Evolutionary conservation across 305 asterid species (phyloP).

Genomic region (Solanum hybrid): DNA sequence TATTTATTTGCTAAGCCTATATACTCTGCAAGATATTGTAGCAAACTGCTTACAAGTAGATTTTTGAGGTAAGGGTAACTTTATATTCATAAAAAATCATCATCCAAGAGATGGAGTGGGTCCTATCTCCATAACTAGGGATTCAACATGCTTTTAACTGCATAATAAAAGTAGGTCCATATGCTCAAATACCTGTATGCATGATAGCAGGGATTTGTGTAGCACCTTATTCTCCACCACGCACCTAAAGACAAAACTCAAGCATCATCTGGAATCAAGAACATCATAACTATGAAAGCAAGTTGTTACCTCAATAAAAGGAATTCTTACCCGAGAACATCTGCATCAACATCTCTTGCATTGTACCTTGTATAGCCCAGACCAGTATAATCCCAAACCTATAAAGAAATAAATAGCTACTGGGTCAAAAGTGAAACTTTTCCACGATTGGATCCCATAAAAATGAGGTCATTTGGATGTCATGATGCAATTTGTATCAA

Average conservation of each 20-base stretch:
- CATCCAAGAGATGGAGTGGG: neutral
- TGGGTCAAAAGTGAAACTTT: neutral
- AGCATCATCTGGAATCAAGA: slow-evolving; percentile 23
- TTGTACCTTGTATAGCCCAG: slow-evolving; percentile 86
- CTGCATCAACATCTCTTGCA: slow-evolving; percentile 71
- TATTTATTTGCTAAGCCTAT: neutral
- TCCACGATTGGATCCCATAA: neutral
- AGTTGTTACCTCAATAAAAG: neutral
- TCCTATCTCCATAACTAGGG: neutral
- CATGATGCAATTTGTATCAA: neutral
- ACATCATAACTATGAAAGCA: slow-evolving; percentile 9
- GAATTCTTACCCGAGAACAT: slow-evolving; percentile 70
- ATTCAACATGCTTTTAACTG: neutral
- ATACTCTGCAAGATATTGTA: neutral
- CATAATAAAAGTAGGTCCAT: neutral
- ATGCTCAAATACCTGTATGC: slow-evolving; percentile 54
- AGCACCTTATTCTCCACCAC: slow-evolving; percentile 99
- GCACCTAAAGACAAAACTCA: slow-evolving; percentile 52
- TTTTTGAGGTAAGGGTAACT: neutral
- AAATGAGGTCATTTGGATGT: neutral
- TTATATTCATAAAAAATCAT: neutral
- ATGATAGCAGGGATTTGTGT: slow-evolving; percentile 61
- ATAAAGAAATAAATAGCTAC: slow-evolving; percentile 8
- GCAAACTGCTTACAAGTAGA: neutral
- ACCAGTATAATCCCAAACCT: slow-evolving; percentile 99